A percentile compares a stretch with the other conserved stretches of the same genome.
phyloP scores from a whole-genome alignment of 2,329 filamentous ascomycete genomes.

The Phaeomoniella chlamydospora region DNA sequence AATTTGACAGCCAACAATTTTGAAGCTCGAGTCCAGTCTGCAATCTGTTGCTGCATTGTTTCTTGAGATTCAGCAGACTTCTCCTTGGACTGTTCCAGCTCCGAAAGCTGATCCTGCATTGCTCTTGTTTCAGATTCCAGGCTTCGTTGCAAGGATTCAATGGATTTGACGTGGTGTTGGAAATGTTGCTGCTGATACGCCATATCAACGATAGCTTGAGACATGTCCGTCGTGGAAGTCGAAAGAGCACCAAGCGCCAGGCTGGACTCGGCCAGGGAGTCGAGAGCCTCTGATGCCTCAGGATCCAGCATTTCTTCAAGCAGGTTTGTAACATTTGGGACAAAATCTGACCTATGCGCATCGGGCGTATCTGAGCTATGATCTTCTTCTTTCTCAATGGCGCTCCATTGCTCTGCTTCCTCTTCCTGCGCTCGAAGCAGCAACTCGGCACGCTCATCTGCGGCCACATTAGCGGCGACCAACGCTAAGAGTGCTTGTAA shows the following conservation, averaged over 20 bases:
- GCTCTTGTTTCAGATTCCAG: not conserved
- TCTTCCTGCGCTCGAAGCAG: not conserved
- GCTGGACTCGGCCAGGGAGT: not conserved
- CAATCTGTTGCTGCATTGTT: conserved; percentile 1
- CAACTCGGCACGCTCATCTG: conserved; percentile 1
- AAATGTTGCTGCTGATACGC: not conserved
- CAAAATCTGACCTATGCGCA: no score
- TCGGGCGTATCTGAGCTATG: not conserved
- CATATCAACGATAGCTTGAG: conserved; percentile 1
- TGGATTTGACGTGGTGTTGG: not conserved
- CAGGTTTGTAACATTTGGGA: not conserved
- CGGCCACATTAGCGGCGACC: conserved; percentile 1
- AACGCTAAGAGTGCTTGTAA: conserved; percentile 29
- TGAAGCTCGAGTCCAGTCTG: conserved; percentile 1
- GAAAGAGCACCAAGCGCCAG: not conserved
- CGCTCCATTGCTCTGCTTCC: not conserved
- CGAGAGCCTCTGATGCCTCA: not conserved
- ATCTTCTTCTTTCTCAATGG: not conserved
- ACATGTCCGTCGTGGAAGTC: not conserved
- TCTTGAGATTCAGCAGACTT: not conserved
- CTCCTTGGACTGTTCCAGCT: not conserved
- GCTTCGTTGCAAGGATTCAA: not conserved
- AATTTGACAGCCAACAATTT: conserved; percentile 1
- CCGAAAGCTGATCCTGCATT: not conserved
- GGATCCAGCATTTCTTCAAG: not conserved